These are phyloP conservation scores for Daedalea quercina DNA, from an alignment of 768 basidiomycete genomes.

Conservation along the genomic window DNA sequence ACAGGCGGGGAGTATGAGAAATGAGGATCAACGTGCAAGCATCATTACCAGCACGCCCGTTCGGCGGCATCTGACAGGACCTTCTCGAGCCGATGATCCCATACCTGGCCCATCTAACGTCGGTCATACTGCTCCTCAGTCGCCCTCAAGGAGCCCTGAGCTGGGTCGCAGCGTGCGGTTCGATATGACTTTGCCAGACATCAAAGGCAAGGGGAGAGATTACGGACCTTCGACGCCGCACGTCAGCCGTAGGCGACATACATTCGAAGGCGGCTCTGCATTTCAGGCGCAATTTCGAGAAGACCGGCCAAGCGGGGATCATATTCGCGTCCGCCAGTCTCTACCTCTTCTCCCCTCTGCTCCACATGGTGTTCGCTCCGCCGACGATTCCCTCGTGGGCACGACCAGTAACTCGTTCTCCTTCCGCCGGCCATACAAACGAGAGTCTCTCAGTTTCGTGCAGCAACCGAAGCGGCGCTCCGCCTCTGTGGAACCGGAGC, in stretches of 20 bases:
- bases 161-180: neutral
- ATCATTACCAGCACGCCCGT: neutral
- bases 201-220: neutral
- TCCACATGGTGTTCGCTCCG: neutral
- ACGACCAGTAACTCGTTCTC: neutral
- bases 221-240: neutral
- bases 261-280: neutral
- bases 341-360: neutral
- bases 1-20: neutral
- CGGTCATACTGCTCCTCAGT: neutral
- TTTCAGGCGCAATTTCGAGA: neutral
- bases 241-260: neutral
- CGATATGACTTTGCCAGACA: neutral
- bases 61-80: neutral
- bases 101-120: neutral
- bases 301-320: neutral
- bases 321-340: neutral
- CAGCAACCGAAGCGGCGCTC: neutral
- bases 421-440: neutral
- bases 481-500: neutral
- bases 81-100: neutral
- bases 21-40: neutral
- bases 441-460: neutral
- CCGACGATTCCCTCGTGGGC: constrained; percentile 1
- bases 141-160: neutral